Base-by-base conservation (phyloP, 2,329 filamentous ascomycete genomes). In the Aureobasidium subglaciale region DNA sequence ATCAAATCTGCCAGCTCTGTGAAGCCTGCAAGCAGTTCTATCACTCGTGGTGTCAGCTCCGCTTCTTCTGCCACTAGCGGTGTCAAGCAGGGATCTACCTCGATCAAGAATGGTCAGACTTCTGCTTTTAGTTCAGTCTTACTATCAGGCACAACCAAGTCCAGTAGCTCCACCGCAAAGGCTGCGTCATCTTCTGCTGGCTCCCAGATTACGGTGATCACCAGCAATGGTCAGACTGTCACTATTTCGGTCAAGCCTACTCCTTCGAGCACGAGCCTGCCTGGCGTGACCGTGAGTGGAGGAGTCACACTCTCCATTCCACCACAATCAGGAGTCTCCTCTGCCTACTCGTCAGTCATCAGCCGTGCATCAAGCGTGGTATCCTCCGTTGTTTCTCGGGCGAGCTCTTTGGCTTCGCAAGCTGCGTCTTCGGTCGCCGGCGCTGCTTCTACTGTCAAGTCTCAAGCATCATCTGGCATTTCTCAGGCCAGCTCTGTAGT, bases 41-140 rank as follows among this genome's bases (percentile, higher is more conserved):
- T 10, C 30, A 35, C 43, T 5, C 29, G 30, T 18, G 20, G 43
- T 16, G 18, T n/a, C 43, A 49, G 22, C 18, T 9, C 3, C 20
- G 22, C 15, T 25, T 27, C 34, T 15, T 38, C 34, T 8, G 34
- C 24, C 5, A 30, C 32, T 34, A 18, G 34, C 9, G 35, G n/a
- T 8, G 16, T 52, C 24, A 52, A 52, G 35, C 48, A 52, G 11
- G 48, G 48, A 9, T 40, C 48, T 30, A 52, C 48, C 7, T 50
- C 46, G 10, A 22, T 15, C 48, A 52, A 7, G 22, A 30, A 13
- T 27, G 18, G n/a, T 5, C 35, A 38, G 4, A 20, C 24, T 22
- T 1, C 34, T 29, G 10, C 35, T 18, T 40, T 52, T 11, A 30
- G 34, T 16, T 22, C 35, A 25, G 25, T 40, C 16, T 2, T 40